A percentile compares a stretch with the other conserved stretches of the same genome.
These are phyloP conservation scores for Trichoderma asperellum DNA, from an alignment of 2,329 filamentous ascomycete species.

Conservation along the genomic window DNA sequence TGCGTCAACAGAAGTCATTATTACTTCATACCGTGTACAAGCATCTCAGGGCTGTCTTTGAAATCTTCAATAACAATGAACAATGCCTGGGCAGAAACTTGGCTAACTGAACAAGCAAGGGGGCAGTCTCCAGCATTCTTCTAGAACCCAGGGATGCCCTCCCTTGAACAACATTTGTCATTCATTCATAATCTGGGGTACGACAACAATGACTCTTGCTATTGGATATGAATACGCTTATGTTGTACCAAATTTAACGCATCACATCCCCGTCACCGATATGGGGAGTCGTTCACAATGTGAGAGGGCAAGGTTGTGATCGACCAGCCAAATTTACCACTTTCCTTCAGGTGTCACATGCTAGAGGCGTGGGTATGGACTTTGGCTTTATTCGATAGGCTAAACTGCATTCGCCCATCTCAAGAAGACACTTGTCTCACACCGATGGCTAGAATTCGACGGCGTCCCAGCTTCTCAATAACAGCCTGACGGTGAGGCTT, in stretches of 20 bases:
- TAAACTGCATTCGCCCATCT: not conserved
- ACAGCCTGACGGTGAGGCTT: not conserved
- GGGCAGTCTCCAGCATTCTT: not conserved
- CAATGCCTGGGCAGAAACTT: not conserved
- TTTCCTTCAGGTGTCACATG: not conserved
- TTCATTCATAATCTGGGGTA: not conserved
- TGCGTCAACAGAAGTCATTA: not conserved
- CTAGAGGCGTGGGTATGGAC: not conserved
- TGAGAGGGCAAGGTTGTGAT: not conserved
- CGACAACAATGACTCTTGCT: not conserved
- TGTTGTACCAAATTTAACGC: not conserved
- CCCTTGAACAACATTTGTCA: conserved; percentile 9
- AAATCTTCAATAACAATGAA: not conserved
- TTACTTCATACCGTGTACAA: not conserved
- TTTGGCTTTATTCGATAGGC: not conserved
- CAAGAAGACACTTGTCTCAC: not conserved
- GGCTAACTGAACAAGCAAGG: not conserved
- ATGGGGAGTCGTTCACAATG: not conserved
- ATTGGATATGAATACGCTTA: not conserved
- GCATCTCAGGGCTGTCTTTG: not conserved
- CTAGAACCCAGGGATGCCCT: not conserved
- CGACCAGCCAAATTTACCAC: not conserved
- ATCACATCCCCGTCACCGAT: not conserved
- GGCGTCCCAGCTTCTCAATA: not conserved
- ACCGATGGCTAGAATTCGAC: not conserved